These are phyloP conservation scores for Annona cherimola DNA, from an alignment of 164 flowering plant genomes.

Conservation along the genomic window DNA sequence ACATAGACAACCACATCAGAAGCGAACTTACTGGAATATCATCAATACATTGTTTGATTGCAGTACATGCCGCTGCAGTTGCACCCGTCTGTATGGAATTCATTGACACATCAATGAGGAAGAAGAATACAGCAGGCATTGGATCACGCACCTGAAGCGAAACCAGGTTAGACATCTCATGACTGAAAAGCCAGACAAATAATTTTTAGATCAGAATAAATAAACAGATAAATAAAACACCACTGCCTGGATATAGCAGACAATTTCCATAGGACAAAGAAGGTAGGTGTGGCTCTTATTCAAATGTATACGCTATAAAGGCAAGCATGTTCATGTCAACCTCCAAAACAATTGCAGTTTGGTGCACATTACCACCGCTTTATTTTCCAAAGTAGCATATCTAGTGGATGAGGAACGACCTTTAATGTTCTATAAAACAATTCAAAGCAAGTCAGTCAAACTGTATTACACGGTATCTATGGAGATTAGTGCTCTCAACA, in stretches of 20 bases:
- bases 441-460: too few species aligned
- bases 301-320: too few species aligned
- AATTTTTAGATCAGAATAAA: too few species aligned
- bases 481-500: too few species aligned
- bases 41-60: slow-evolving; percentile 79
- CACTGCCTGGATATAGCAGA: too few species aligned
- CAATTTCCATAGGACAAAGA: too few species aligned
- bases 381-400: neutral
- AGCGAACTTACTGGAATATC: slow-evolving; percentile 87
- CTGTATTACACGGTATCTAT: too few species aligned
- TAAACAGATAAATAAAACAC: too few species aligned
- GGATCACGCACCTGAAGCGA: slow-evolving; percentile 89
- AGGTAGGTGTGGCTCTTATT: too few species aligned
- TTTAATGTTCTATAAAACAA: neutral
- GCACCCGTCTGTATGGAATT: slow-evolving; percentile 97
- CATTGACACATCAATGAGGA: slow-evolving; percentile 96
- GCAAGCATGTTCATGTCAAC: neutral
- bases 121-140: slow-evolving; percentile 97
- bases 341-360: too few species aligned
- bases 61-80: slow-evolving; percentile 99
- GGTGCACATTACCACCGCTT: neutral
- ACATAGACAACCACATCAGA: neutral
- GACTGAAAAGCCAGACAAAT: too few species aligned
- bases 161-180: neutral
- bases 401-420: neutral